Base-by-base conservation (phyloP, 768 basidiomycete species). In the Strobilomyces echinocephalus region DNA sequence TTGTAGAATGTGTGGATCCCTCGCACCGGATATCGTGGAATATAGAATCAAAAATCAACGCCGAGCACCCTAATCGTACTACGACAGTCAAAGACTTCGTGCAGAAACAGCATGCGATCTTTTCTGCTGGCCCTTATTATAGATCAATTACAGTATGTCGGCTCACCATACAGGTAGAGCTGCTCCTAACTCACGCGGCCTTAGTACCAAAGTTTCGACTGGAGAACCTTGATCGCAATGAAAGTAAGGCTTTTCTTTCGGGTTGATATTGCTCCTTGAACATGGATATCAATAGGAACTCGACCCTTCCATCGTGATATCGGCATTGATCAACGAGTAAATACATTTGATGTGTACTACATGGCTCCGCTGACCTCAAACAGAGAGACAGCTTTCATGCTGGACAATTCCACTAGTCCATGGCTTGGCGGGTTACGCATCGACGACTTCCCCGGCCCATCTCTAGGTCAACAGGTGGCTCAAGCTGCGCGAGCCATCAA, bases 131-230 rank as follows among this genome's bases (percentile, higher is more conserved):
- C 53, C 75, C 78, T n/a, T 88, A 88, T 66, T 69, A 69, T n/a
- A 60, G 74, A 26, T 74, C 79, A 16, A 87, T 89, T 56, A 87
- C 83, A 5, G 87, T 87, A 59, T 54, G 81, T 61, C 12, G 11
- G 52, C 9, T 40, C 47, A 24, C 31, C 36, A 24, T 4, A 4
- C 28, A 40, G 20, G 18, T 26, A 35, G 30, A 36, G 5, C 9
- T 4, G 24, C 33, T 9, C 36, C 21, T 16, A 30, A 57, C 33
- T 59, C 45, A 4, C 28, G 8, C n/a, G 42, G 50, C 42, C 21
- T 8, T 58, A 89, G 87, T 88, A 81, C 58, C 87, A 92, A 72
- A 87, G 86, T 60, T 89, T 90, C 60, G 85, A 89, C 65, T 91
- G 90, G 89, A 76, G 88, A 60, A 84, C 87, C 14, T 65, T 91